phyloP scores from a whole-genome alignment of 257 asterid species.

The Jaltomata sinuosa region DNA sequence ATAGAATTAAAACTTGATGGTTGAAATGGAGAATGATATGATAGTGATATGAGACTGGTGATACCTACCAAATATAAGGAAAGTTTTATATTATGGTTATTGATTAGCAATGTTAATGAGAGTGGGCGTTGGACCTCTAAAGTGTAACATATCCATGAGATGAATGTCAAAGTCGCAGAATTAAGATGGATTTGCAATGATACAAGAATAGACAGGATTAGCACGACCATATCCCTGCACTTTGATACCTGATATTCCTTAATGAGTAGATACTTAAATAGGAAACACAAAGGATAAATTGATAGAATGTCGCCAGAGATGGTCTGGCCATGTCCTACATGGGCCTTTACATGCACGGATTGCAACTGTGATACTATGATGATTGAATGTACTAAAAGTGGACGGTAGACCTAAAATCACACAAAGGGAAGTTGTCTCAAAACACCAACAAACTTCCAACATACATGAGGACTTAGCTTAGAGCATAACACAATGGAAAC shows the following conservation, averaged over 20 bases:
- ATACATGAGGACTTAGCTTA: background rate
- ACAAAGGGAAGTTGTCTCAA: background rate
- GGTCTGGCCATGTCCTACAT: background rate
- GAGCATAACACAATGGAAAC: background rate
- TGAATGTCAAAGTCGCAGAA: background rate
- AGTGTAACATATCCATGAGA: background rate
- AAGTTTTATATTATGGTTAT: background rate
- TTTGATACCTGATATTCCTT: background rate
- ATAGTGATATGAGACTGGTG: background rate
- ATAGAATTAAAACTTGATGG: background rate
- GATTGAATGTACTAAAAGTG: background rate
- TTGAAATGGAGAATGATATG: background rate
- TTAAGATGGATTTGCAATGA: background rate
- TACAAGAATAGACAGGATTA: background rate
- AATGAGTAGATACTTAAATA: background rate
- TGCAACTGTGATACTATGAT: background rate
- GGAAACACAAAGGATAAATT: background rate
- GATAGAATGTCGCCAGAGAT: background rate
- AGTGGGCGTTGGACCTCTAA: background rate
- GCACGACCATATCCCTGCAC: background rate
- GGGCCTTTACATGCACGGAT: background rate
- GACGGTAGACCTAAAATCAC: background rate
- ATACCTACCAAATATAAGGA: background rate
- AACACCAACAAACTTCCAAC: background rate
- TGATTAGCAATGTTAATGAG: background rate